phyloP scores from a whole-genome alignment of 148 eudicot genomes.

The Camellia lanceoleosa region DNA sequence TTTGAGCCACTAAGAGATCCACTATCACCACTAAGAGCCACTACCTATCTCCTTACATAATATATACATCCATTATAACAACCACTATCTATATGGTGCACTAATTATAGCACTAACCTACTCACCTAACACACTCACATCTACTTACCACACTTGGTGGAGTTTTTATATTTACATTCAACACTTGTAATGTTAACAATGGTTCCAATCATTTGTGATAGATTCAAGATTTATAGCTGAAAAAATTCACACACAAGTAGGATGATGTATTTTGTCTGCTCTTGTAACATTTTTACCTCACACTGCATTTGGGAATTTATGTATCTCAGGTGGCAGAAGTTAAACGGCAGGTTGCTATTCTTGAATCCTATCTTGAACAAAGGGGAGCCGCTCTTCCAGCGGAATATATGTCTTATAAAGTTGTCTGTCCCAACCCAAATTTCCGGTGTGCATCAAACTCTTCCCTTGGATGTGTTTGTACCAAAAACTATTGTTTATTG shows the following conservation, averaged over 20 bases:
- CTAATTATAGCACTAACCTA: too few species aligned
- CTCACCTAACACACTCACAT: too few species aligned
- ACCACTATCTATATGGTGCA: too few species aligned
- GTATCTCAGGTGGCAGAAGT: constrained; percentile 54
- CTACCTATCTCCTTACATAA: too few species aligned
- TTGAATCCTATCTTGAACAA: constrained; percentile 80
- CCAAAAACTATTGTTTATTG: background rate
- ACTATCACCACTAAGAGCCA: too few species aligned
- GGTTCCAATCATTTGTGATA: background rate
- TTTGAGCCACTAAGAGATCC: too few species aligned
- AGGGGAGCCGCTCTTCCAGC: constrained; percentile 82
- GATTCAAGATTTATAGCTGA: background rate
- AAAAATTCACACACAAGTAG: background rate
- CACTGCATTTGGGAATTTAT: background rate
- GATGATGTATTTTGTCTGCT: background rate
- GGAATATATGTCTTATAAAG: constrained; percentile 73
- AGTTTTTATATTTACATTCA: too few species aligned
- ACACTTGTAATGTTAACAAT: background rate
- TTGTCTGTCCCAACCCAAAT: constrained; percentile 71
- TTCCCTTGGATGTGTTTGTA: background rate
- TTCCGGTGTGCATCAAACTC: constrained; percentile 48
- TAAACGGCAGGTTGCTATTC: constrained; percentile 52
- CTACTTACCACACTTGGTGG: too few species aligned
- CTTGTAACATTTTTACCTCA: background rate
- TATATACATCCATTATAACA: too few species aligned